Evolutionary conservation across 257 asterid genomes (phyloP), one percentile per base, ranked within the genome.

Genomic region (Nicotiana otophora): DNA sequence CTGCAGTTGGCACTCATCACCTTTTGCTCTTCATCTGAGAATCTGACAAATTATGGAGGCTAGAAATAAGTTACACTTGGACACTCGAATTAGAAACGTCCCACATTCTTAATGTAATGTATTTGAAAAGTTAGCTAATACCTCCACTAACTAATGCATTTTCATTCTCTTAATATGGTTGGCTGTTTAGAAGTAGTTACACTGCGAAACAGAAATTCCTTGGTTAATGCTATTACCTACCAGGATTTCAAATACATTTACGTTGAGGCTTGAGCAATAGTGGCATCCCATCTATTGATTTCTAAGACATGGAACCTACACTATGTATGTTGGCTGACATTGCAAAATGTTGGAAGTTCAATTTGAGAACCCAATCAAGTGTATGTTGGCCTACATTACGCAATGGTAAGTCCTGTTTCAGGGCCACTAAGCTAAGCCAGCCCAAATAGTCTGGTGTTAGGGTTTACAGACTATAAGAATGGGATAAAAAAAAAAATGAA

Each of bases 21-120:
- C 62, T 46, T 72, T 74, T 26, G 36, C 12, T 11, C 62, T 14
- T 48, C 23, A 74, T 26, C 80, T 15, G 11, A 74, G 42, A 48
- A 30, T 48, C 51, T 23, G 62, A 74, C 42, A 15, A 26, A 15
- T 74, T 74, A 74, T 74, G 42, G 64, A 19, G 28, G 9, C 42
- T 74, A 74, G 80, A 48, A 48, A 74, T 74, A 74, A 48, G 63
- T 74, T 48, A 26, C 42, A 74, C 16, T 2, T 34, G 5, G 42
- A 51, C 53, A 74, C 42, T 74, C 51, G 80, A 12, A 46, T 72
- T 54, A 39, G 26, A 14, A 51, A 51, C 51, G 26, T 48, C 9
- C 80, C 80, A 26, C 80, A 48, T 74, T 48, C 2, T 74, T 74
- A 74, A 51, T 74, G 80, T 51, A 74, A 48, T 23, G 62, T 48